These are phyloP conservation scores for Globisporangium perplexum DNA, from an alignment of 352 stramenopile species.

Conservation along the genomic window DNA sequence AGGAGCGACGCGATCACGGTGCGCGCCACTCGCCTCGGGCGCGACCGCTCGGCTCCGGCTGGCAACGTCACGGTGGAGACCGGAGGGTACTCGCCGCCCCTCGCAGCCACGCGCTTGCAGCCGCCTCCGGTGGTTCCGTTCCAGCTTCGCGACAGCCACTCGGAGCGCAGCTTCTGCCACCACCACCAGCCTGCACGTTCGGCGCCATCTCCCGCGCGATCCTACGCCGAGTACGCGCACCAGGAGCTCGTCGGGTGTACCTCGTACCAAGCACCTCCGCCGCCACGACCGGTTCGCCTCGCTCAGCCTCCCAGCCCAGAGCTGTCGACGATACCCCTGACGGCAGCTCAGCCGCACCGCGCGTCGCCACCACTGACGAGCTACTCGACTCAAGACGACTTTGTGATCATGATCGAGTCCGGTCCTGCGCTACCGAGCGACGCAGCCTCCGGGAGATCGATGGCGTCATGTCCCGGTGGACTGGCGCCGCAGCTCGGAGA, in stretches of 20 bases:
- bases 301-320: too few species aligned
- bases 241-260: neutral
- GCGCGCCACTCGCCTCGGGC: slow-evolving; percentile 1
- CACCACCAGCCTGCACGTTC: neutral
- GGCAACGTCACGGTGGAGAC: neutral
- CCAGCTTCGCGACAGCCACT: slow-evolving; percentile 1
- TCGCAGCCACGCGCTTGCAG: neutral
- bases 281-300: too few species aligned
- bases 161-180: neutral
- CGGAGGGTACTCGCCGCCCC: neutral
- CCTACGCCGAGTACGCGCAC: neutral
- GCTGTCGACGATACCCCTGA: too few species aligned
- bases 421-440: neutral
- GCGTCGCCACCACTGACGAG: too few species aligned
- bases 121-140: slow-evolving; percentile 4
- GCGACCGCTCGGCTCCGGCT: slow-evolving; percentile 2
- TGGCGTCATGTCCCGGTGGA: neutral
- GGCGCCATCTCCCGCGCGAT: neutral
- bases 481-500: neutral
- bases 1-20: slow-evolving; percentile 2
- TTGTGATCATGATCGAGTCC: neutral
- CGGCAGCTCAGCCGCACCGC: neutral
- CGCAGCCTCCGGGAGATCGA: neutral
- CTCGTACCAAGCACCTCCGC: too few species aligned
- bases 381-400: neutral